Evolutionary conservation across 176 grass and related monocot genomes (phyloP), one percentile per base, ranked within the genome.

Genomic region (Oropetium thomaeum): DNA sequence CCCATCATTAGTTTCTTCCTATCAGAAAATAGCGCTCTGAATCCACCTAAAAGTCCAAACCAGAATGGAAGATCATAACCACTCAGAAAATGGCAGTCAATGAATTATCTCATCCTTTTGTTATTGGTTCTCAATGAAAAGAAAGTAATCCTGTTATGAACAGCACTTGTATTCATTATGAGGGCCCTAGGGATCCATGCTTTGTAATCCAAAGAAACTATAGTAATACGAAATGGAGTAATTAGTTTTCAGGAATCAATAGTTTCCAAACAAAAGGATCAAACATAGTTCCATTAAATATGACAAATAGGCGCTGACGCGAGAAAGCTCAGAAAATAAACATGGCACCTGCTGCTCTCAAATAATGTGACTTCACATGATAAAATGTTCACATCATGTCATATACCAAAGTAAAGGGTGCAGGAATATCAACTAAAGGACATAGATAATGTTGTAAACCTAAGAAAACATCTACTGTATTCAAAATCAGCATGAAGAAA

Each of bases 1-100:
- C 82, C 87, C 96, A 99, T 95, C 43, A 86, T 39, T 70, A 99
- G 79, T 71, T 89, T 99, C 75, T 65, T 88, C 33, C 77, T 93
- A 69, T 99, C 96, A 73, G 91, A 92, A 19, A 99, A 64, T n/a
- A 99, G 31, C 23, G 35, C 77, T 71, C 79, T 95, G 65, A 99
- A 81, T 71, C 87, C 96, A 80, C 92, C 92, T 99, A 58, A 75
- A 82, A 23, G 78, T 84, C 19, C 54, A 67, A 57, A 83, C 65
- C n/a, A 79, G 65, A 74, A 88, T 64, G 47, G 31, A 68, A 45
- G 69, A 52, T 64, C 34, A 69, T 60, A 72, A 68, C 45, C 33
- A 60, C 40, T 55, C 58, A 78, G 37, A 85, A 61, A 79, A 39
- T 52, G 69, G 16, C 62, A 83, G 63, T 4, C 25, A 35, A 1